These are phyloP conservation scores for Mycena vitilis DNA, from an alignment of 768 basidiomycete genomes.

Conservation along the genomic window DNA sequence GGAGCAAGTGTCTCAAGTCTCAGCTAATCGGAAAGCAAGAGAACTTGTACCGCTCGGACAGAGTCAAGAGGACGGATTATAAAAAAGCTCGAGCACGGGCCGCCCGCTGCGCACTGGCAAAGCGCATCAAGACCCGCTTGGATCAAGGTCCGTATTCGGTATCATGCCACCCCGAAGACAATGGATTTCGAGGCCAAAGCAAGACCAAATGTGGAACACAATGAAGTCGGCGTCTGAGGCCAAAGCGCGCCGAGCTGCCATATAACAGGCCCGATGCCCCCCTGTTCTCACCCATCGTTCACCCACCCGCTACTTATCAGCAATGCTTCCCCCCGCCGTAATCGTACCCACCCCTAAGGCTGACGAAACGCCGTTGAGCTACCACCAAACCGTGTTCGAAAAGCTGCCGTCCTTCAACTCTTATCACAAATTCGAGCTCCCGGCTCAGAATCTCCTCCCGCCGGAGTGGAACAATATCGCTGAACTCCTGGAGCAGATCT, in stretches of 20 bases:
- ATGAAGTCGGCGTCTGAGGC: conserved; percentile 7
- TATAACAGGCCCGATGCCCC: not conserved
- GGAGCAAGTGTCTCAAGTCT: too few relatives aligned
- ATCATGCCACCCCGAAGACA: not conserved
- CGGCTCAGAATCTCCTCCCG: conserved; percentile 9
- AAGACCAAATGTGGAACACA: not conserved
- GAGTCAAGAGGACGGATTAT: too few relatives aligned
- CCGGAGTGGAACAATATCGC: not conserved
- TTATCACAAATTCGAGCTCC: conserved; percentile 21
- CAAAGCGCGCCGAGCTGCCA: conserved; percentile 22
- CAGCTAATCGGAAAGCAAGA: too few relatives aligned
- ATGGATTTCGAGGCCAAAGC: conserved; percentile 9
- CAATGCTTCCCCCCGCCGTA: not conserved
- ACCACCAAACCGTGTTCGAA: not conserved
- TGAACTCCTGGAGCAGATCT: conserved; percentile 7
- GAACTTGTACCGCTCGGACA: too few relatives aligned
- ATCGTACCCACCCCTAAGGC: too few relatives aligned
- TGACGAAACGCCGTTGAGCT: too few relatives aligned
- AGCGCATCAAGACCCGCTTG: conserved; percentile 1
- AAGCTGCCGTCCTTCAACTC: not conserved
- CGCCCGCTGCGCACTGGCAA: too few relatives aligned
- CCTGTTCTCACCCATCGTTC: not conserved
- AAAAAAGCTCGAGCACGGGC: too few relatives aligned
- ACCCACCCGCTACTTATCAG: not conserved
- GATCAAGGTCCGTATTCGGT: too few relatives aligned